A percentile compares a stretch with the other conserved stretches of the same genome.
Evolutionary conservation across 1,284 basidiomycete genomes (phyloP).

Genomic region (Ganoderma sinense): DNA sequence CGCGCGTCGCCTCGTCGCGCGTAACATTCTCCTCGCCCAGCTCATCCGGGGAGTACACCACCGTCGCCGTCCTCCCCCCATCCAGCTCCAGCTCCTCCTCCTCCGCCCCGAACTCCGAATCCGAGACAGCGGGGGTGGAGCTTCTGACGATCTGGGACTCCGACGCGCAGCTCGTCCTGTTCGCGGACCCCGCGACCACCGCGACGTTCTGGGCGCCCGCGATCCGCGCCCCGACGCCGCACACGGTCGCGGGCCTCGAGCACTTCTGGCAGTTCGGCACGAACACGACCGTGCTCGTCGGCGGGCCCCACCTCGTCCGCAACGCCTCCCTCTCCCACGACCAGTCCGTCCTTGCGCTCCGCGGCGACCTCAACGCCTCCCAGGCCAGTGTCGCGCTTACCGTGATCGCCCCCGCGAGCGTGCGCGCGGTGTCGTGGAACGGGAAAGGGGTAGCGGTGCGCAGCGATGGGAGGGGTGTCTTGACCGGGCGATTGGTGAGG

Average conservation of each 20-base stretch:
- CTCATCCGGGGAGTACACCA: constrained; percentile 33
- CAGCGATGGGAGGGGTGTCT: constrained; percentile 28
- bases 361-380: constrained; percentile 55
- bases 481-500: constrained; percentile 35
- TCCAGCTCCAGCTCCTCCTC: too few species aligned
- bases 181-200: constrained; percentile 67
- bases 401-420: constrained; percentile 58
- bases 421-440: constrained; percentile 75
- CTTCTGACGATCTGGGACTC: constrained; percentile 72
- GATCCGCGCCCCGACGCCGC: constrained; percentile 39
- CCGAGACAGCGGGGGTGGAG: too few species aligned
- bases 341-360: constrained; percentile 47
- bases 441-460: constrained; percentile 55
- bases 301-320: constrained; percentile 64
- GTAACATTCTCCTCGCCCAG: constrained; percentile 40
- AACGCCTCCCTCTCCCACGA: constrained; percentile 50
- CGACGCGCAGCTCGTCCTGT: constrained; percentile 69
- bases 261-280: constrained; percentile 60
- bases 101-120: too few species aligned
- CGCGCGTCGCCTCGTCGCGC: constrained; percentile 41
- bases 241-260: constrained; percentile 39
- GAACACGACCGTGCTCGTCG: constrained; percentile 57
- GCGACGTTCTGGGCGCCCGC: constrained; percentile 64
- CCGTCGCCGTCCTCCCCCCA: constrained; percentile 54
- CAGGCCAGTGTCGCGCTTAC: constrained; percentile 51